Evolutionary conservation across 2,329 filamentous ascomycete species (phyloP).

Genomic region (Clarireedia sp.): DNA sequence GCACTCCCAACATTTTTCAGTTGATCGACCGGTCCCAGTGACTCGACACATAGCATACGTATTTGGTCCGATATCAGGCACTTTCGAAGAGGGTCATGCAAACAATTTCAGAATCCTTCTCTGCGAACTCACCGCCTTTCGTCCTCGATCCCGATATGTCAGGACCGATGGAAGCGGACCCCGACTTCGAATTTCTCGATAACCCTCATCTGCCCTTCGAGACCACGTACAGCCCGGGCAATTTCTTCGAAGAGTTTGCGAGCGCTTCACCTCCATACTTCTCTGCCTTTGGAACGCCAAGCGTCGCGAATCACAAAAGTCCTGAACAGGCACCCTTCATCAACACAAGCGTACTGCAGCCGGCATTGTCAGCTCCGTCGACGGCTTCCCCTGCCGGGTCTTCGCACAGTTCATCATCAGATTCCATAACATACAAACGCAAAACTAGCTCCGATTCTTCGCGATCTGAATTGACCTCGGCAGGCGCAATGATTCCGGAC

Average conservation of each 20-base stretch:
- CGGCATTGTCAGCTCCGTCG: conserved; percentile 23
- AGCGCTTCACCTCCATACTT: conserved; percentile 22
- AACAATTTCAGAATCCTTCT: conserved; percentile 21
- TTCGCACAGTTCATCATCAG: conserved; percentile 44
- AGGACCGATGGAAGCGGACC: conserved; percentile 26
- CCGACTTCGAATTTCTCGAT: conserved; percentile 32
- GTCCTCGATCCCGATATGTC: conserved; percentile 31
- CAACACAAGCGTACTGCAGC: not conserved
- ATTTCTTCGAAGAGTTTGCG: conserved; percentile 27
- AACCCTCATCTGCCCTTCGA: conserved; percentile 27
- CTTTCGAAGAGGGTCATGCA: conserved; percentile 20
- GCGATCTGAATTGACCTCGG: conserved; percentile 35
- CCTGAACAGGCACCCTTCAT: conserved; percentile 7
- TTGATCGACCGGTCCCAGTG: not conserved
- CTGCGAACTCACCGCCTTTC: conserved; percentile 29
- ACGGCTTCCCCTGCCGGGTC: conserved; percentile 31
- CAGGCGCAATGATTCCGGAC: conserved; percentile 39
- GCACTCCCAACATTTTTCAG: not conserved
- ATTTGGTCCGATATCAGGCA: conserved; percentile 1
- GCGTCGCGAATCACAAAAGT: conserved; percentile 13
- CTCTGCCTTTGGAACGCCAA: conserved; percentile 22
- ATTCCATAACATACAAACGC: conserved; percentile 43
- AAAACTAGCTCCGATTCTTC: conserved; percentile 40
- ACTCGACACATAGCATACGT: not conserved
- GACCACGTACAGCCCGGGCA: conserved; percentile 26